These are phyloP conservation scores for Pythium vanterpoolii DNA, from an alignment of 352 stramenopile species.

Conservation along the genomic window DNA sequence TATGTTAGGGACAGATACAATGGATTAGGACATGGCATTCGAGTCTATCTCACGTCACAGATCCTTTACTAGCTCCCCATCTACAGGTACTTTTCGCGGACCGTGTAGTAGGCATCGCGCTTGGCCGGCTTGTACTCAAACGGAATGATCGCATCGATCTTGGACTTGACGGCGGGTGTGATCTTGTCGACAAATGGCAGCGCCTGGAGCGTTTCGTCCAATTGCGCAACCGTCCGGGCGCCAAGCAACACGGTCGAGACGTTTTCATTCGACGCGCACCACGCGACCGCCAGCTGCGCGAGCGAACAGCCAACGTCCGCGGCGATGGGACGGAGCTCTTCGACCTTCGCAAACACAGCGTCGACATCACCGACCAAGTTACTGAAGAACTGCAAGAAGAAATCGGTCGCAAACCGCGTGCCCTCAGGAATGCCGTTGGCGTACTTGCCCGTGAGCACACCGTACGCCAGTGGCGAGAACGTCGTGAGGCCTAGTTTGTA, in stretches of 20 bases:
- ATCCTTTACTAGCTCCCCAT: neutral
- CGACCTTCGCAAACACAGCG: constrained; percentile 8
- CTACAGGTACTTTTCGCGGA: constrained; percentile 7
- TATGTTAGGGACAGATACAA: neutral
- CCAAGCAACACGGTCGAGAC: constrained; percentile 43
- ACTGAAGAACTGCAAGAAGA: constrained; percentile 17
- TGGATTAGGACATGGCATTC: neutral
- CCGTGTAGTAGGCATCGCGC: constrained; percentile 3
- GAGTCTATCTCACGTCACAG: neutral
- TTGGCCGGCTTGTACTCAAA: constrained; percentile 24
- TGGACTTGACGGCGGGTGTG: constrained; percentile 39
- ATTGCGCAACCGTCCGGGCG: constrained; percentile 37
- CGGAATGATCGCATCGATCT: constrained; percentile 37
- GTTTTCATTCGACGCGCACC: constrained; percentile 38
- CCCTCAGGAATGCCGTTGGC: constrained; percentile 29
- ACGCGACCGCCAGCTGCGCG: constrained; percentile 43
- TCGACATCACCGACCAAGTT: constrained; percentile 16
- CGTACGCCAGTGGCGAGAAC: constrained; percentile 42
- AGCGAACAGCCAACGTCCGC: constrained; percentile 33
- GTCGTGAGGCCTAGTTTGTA: constrained; percentile 43
- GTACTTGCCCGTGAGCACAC: constrained; percentile 67
- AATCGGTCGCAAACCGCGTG: constrained; percentile 23
- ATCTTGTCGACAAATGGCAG: constrained; percentile 37
- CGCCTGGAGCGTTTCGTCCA: constrained; percentile 51
- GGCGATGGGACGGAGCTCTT: constrained; percentile 29